These are phyloP conservation scores for Geotrichum restrictum DNA, from an alignment of 1,139 yeast species.

Conservation along the genomic window DNA sequence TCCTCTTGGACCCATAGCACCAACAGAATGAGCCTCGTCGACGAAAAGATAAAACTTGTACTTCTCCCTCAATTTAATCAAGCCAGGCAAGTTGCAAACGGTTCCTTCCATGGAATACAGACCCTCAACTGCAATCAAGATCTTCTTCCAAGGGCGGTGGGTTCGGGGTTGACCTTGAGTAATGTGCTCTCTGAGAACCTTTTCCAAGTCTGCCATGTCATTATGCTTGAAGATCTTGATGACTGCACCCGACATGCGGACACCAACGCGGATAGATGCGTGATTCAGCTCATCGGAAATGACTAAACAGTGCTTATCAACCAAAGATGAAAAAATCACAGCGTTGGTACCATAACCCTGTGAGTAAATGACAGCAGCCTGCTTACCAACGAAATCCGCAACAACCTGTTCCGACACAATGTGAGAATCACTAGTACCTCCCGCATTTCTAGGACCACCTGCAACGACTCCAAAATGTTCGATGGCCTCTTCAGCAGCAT, in stretches of 20 bases:
- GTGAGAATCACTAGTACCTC: slow-evolving; percentile 79
- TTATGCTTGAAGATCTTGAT: slow-evolving; percentile 92
- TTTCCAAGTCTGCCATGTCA: slow-evolving; percentile 78
- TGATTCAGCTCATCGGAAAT: slow-evolving; percentile 94
- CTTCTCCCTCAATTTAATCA: slow-evolving; percentile 71
- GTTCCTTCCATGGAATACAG: slow-evolving; percentile 98
- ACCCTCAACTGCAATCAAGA: slow-evolving; percentile 90
- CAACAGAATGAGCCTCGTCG: slow-evolving; percentile 97
- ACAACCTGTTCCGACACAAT: slow-evolving; percentile 66
- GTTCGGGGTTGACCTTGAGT: slow-evolving; percentile 96
- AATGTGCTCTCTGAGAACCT: slow-evolving; percentile 76
- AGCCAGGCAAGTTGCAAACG: slow-evolving; percentile 74
- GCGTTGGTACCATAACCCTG: slow-evolving; percentile 98
- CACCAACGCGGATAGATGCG: slow-evolving; percentile 92
- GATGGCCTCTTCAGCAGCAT: slow-evolving; percentile 61
- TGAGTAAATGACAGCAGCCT: slow-evolving; percentile 77
- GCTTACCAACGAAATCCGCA: slow-evolving; percentile 88
- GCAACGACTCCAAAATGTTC: slow-evolving; percentile 69
- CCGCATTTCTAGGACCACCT: slow-evolving; percentile 69
- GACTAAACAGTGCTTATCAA: slow-evolving; percentile 82
- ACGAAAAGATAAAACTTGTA: slow-evolving; percentile 87
- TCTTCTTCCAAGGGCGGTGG: slow-evolving; percentile 96
- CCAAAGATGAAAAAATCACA: slow-evolving; percentile 75
- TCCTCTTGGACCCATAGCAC: slow-evolving; percentile 93
- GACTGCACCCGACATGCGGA: slow-evolving; percentile 87